These are phyloP conservation scores for Xerocomus amazonicus DNA, from an alignment of 1,284 basidiomycete genomes.

Conservation along the genomic window DNA sequence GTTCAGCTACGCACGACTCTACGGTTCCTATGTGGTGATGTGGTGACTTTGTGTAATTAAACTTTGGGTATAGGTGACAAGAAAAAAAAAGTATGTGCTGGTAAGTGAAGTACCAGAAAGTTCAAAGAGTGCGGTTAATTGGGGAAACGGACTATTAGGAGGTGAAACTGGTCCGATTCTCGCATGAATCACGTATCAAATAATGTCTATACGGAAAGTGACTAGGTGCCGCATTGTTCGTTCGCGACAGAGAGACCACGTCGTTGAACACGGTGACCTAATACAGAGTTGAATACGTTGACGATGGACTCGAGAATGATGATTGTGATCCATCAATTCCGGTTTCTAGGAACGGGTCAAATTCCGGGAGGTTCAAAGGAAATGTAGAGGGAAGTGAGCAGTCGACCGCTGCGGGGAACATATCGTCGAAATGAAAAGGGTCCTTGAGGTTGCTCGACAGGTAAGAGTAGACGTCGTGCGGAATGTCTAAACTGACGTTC, in stretches of 20 bases:
- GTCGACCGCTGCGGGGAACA: conserved; percentile 6
- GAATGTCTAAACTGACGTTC: conserved; percentile 1
- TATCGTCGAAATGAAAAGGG: conserved; percentile 6
- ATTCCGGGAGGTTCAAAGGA: conserved; percentile 9
- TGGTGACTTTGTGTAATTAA: conserved; percentile 6
- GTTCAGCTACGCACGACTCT: too few relatives aligned
- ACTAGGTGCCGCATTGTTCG: conserved; percentile 9
- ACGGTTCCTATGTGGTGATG: not conserved
- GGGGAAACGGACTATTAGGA: not conserved
- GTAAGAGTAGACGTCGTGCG: conserved; percentile 5
- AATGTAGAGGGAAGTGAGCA: conserved; percentile 9
- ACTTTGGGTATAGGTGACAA: not conserved
- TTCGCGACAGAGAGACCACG: conserved; percentile 1
- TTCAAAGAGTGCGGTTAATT: too few relatives aligned
- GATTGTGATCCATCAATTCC: conserved; percentile 22
- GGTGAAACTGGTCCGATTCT: conserved; percentile 3
- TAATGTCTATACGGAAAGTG: conserved; percentile 11
- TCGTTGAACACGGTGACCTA: conserved; percentile 8
- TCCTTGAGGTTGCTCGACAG: conserved; percentile 3
- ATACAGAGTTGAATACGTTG: conserved; percentile 19
- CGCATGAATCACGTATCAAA: conserved; percentile 12
- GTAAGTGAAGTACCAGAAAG: conserved; percentile 8
- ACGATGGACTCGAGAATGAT: conserved; percentile 28
- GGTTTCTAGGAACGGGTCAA: conserved; percentile 15
- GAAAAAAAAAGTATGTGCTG: not conserved